Evolutionary conservation across 2,329 filamentous ascomycete species (phyloP).

Genomic region (Coniochaeta hoffmannii): DNA sequence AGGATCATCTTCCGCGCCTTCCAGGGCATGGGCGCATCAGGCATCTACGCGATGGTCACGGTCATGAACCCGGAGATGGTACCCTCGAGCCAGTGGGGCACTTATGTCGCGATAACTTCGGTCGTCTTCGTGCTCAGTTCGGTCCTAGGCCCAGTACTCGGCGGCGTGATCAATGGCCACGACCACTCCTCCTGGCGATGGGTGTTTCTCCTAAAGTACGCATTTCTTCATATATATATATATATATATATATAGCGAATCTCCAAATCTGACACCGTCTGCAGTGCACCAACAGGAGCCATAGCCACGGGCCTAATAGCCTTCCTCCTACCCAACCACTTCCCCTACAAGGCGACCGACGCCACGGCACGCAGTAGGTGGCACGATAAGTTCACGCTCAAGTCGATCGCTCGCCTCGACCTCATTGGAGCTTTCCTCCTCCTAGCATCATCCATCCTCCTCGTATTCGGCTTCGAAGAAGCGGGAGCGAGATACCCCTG

Average conservation of each 20-base stretch:
- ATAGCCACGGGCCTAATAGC: neutral
- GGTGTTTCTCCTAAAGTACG: neutral
- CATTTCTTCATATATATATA: neutral
- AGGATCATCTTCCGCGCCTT: neutral
- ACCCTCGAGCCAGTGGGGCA: neutral
- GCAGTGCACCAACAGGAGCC: neutral
- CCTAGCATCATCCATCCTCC: neutral
- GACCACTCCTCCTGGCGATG: constrained; percentile 1
- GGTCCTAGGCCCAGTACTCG: neutral
- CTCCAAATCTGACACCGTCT: neutral
- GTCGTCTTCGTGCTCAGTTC: neutral
- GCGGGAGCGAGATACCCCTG: neutral
- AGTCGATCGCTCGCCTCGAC: neutral
- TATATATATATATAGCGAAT: no score
- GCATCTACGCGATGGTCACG: neutral
- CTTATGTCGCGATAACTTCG: neutral
- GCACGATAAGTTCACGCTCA: neutral
- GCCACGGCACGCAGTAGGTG: neutral
- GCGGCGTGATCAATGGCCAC: neutral
- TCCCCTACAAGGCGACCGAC: neutral
- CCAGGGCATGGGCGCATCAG: neutral
- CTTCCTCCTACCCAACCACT: neutral
- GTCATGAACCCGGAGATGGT: constrained; percentile 1
- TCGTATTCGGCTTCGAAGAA: neutral
- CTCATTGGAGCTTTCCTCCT: neutral